A percentile compares a stretch with the other conserved stretches of the same genome.
Evolutionary conservation across 1,284 basidiomycete genomes (phyloP).

Genomic region (Trametes hirsuta): DNA sequence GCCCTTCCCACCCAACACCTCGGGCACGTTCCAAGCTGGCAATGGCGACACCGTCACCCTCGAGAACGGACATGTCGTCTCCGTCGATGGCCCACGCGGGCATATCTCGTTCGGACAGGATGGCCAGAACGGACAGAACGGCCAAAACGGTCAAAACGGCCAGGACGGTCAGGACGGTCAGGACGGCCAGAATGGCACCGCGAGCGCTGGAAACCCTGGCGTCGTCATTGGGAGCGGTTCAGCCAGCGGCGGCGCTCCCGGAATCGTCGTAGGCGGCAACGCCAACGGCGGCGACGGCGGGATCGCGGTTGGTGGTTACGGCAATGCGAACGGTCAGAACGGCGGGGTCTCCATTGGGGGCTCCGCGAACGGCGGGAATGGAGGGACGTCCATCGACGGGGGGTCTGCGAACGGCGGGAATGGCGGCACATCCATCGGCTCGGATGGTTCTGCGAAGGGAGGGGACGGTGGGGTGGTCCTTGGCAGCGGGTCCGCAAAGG

Average conservation of each 20-base stretch:
- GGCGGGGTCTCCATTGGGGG: not conserved
- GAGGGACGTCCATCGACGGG: too few relatives aligned
- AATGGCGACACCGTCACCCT: not conserved
- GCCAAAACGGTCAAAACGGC: slow-evolving; percentile 1
- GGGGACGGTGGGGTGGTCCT: too few relatives aligned
- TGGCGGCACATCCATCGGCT: too few relatives aligned
- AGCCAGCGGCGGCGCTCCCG: not conserved
- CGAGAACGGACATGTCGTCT: not conserved
- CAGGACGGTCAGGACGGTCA: slow-evolving; percentile 3
- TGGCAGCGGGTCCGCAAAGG: not conserved
- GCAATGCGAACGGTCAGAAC: not conserved
- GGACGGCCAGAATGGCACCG: not conserved
- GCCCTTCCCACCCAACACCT: not conserved
- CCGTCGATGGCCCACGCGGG: not conserved
- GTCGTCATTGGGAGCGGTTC: slow-evolving; percentile 5
- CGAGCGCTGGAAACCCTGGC: slow-evolving; percentile 1
- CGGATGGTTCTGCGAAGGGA: too few relatives aligned
- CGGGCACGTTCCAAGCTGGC: not conserved
- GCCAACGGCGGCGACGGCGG: too few relatives aligned
- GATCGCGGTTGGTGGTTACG: not conserved
- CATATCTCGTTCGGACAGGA: not conserved
- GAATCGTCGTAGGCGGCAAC: too few relatives aligned
- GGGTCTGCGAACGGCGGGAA: too few relatives aligned
- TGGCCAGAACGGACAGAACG: not conserved
- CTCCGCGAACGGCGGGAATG: too few relatives aligned